Base-by-base conservation (phyloP, 2,329 filamentous ascomycete genomes). In the Sordariomycetes sp. region DNA sequence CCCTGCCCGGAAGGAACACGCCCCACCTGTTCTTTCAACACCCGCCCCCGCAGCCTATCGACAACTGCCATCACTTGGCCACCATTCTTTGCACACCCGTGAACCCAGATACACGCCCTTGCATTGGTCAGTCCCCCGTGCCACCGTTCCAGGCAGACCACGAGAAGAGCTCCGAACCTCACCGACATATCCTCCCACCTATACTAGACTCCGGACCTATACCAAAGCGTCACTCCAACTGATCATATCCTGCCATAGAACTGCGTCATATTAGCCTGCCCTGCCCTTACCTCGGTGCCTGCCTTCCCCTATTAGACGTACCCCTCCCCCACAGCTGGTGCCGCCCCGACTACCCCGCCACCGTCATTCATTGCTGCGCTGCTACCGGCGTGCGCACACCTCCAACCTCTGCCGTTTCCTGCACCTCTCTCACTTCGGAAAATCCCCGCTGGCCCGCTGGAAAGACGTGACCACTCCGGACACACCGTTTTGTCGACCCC, bases 401-500 rank as follows among this genome's bases (percentile, higher is more conserved):
- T 32, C n/a, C 32, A 10, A 22, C 53, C 36, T 42, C 24, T 28
- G 22, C 34, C 34, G 10, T 28, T 20, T 56, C 42, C 54, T 56
- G 54, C 54, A 56, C 42, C 39, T 56, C 53, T 55, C 54, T 56
- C 25, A 56, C 42, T 56, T 24, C 22, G 54, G 54, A 32, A 51
- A 35, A 32, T 28, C 51, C 42, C 24, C 20, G 39, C 45, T 50
- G 45, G 22, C 42, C 24, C 20, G 39, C 45, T 50, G 45, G 22
- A 20, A 20, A 55, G 25, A 42, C 53, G 53, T 20, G 8, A 55
- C 36, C n/a, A 25, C 36, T 39, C 36, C 17, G 24, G 45, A 50
- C 22, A 10, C 20, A 6, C 6, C 3, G 22, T 24, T 24, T 50
- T 50, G n/a, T 24, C 45, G 8, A 45, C 39, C 13, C 12, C 2